phyloP scores from a whole-genome alignment of 2,329 filamentous ascomycete genomes.

The Pseudogymnoascus sp. region DNA sequence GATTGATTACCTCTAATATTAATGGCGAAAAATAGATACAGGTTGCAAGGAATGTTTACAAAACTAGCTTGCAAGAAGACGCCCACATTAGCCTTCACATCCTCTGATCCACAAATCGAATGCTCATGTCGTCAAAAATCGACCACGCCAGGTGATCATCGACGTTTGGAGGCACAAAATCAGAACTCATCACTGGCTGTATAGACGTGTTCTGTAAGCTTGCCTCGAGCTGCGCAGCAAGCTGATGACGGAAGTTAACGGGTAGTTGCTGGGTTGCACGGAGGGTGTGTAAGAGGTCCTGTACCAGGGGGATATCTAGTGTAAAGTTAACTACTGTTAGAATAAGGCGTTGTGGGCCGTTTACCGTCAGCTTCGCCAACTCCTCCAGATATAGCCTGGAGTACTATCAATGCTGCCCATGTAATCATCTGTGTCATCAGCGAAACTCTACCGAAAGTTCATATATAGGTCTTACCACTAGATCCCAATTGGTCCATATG shows the following conservation, averaged over 20 bases:
- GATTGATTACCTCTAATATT: too few species aligned
- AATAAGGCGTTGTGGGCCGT: not conserved
- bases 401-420: slow-evolving; percentile 36
- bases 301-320: slow-evolving; percentile 19
- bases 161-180: not conserved
- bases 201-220: slow-evolving; percentile 19
- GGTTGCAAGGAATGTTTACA: not conserved
- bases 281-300: slow-evolving; percentile 20
- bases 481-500: slow-evolving; percentile 38
- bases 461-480: slow-evolving; percentile 22
- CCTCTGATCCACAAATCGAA: slow-evolving; percentile 10
- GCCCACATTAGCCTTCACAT: not conserved
- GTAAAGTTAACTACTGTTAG: not conserved
- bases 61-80: not conserved
- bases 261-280: slow-evolving; percentile 17
- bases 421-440: slow-evolving; percentile 30
- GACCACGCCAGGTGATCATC: slow-evolving; percentile 15
- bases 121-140: slow-evolving; percentile 19
- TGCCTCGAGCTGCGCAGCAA: slow-evolving; percentile 18
- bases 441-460: not conserved
- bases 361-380: slow-evolving; percentile 32
- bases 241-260: slow-evolving; percentile 17
- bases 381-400: slow-evolving; percentile 34
- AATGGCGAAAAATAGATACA: not conserved
- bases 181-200: slow-evolving; percentile 11